phyloP scores from a whole-genome alignment of 208 protist species.

The Crithidia bombi region DNA sequence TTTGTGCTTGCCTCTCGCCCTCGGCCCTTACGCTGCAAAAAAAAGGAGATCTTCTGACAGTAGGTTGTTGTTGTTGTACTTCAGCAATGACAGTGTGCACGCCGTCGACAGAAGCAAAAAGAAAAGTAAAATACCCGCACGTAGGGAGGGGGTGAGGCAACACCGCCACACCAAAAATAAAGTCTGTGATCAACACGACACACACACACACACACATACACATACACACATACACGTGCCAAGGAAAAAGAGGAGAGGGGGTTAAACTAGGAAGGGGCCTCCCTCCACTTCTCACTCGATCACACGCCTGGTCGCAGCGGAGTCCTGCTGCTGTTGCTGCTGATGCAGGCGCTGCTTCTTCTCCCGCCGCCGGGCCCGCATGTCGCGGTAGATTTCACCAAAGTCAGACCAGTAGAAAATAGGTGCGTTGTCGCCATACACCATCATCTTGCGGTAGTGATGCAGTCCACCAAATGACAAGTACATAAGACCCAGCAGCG shows the following conservation, averaged over 20 bases:
- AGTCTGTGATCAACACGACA: too few relatives aligned
- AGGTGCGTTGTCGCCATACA: slow-evolving; percentile 85
- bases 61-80: too few relatives aligned
- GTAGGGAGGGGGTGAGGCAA: too few relatives aligned
- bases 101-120: too few relatives aligned
- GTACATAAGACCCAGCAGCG: slow-evolving; percentile 77
- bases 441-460: slow-evolving; percentile 88
- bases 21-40: too few relatives aligned
- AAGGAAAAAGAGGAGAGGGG: too few relatives aligned
- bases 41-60: too few relatives aligned
- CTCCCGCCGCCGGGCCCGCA: slow-evolving; percentile 12
- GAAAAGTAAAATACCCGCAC: too few relatives aligned
- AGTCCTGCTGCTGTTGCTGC: slow-evolving; percentile 2
- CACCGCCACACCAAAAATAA: too few relatives aligned
- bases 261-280: too few relatives aligned
- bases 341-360: slow-evolving; percentile 21
- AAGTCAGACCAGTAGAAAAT: slow-evolving; percentile 84
- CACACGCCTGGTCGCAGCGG: background rate
- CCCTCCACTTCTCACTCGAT: slow-evolving; percentile 22
- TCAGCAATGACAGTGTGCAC: too few relatives aligned
- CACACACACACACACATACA: background rate
- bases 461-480: slow-evolving; percentile 84
- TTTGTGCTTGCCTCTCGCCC: too few relatives aligned
- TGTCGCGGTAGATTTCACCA: slow-evolving; percentile 46
- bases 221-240: slow-evolving; percentile 15